Base-by-base conservation (phyloP, 768 basidiomycete species). In the Tephrocybe sp. region DNA sequence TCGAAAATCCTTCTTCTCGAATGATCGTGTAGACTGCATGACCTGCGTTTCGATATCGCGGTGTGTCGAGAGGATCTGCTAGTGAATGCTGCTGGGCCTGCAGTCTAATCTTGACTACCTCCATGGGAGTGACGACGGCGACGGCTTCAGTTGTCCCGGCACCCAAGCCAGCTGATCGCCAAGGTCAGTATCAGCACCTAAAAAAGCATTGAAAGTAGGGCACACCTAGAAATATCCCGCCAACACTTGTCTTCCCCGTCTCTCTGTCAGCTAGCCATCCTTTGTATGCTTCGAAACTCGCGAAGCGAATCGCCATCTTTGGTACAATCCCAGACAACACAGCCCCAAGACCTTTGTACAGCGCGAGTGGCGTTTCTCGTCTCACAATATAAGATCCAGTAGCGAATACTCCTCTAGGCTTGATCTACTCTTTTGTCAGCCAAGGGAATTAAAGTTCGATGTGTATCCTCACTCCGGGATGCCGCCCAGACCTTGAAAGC, bases 221-320 rank as follows among this genome's bases (percentile, higher is more conserved):
- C 85, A 42, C 55, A 93, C 94, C 88, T 42, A 99, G 58, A 69
- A 99, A 99, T 36, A 96, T 93, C 50, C 71, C 82, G 0, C 87
- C 85, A 2, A 89, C 77, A 45, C 75, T 80, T 4, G 94, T 89
- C 69, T 87, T 81, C 20, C 95, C 95, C 0, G 90, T 92, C 34
- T 75, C 67, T 53, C 78, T 76, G 60, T 92, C 83, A 2, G 88
- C 83, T 38, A 98, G 69, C 79, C 80, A 84, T 0, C 74, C 79
- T 68, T 96, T 94, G 79, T 99, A 99, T 39, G 84, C 77, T 73
- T 99, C 97, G 66, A 99, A 99, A 67, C 91, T 92, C 9, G 96
- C 95, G 67, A 98, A 99, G 32, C 97, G 89, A 64, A 94, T 98
- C 42, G 93, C 93, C 97, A 99, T 99, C 74, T 99, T 99, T 1